A percentile compares a stretch with the other conserved stretches of the same genome.
Evolutionary conservation across 139 green algal genomes (phyloP).

Genomic region (Coccomyxa sp.): DNA sequence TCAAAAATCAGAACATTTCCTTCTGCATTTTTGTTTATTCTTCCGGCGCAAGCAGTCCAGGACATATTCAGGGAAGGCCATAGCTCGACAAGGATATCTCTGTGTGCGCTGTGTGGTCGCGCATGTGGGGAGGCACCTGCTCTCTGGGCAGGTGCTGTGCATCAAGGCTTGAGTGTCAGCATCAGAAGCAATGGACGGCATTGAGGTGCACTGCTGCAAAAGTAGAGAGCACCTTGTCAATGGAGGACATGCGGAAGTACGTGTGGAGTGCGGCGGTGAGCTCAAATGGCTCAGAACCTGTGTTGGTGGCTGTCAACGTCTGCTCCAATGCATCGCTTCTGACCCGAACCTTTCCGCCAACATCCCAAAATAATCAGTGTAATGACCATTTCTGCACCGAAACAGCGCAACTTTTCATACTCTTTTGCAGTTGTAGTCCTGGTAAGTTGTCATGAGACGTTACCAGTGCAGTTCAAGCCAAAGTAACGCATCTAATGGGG

Average conservation of each 20-base stretch:
- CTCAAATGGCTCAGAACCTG: constrained; percentile 24
- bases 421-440: neutral
- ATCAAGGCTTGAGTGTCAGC: too few species aligned
- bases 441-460: too few species aligned
- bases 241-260: constrained; percentile 62
- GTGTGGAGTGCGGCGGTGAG: constrained; percentile 83
- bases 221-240: constrained; percentile 6
- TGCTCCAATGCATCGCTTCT: constrained; percentile 8
- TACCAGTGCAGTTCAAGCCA: neutral
- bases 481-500: neutral
- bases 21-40: too few species aligned
- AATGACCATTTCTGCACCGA: neutral
- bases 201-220: too few species aligned
- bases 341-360: neutral
- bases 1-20: too few species aligned
- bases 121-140: too few species aligned
- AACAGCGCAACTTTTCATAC: neutral
- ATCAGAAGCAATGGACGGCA: too few species aligned
- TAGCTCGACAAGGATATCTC: too few species aligned
- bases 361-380: neutral
- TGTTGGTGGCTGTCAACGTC: constrained; percentile 29
- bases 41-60: too few species aligned
- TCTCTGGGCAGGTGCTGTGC: too few species aligned
- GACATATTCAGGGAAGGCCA: too few species aligned
- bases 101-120: too few species aligned